Evolutionary conservation across 805 yeast species (phyloP).

Genomic region (Blastobotrys robertii): DNA sequence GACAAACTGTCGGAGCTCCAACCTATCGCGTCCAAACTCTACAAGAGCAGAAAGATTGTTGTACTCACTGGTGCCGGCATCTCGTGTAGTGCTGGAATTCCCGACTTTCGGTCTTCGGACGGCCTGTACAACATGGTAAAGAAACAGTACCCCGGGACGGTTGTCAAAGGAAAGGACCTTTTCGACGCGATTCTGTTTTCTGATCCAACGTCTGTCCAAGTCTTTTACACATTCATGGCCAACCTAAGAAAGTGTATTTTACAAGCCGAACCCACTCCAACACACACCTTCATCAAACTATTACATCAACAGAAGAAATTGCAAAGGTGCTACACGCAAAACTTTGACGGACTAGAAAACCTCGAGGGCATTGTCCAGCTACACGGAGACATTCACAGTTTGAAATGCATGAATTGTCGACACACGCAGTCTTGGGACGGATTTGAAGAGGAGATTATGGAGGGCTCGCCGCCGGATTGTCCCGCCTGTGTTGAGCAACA

Average conservation of each 20-base stretch:
- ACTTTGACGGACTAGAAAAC: constrained; percentile 81
- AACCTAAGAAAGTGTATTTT: constrained; percentile 54
- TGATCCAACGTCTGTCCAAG: constrained; percentile 49
- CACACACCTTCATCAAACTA: constrained; percentile 64
- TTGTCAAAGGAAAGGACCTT: constrained; percentile 79
- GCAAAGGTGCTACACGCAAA: constrained; percentile 85
- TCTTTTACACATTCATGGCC: constrained; percentile 89
- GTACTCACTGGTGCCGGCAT: constrained; percentile 93
- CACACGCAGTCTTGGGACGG: constrained; percentile 13
- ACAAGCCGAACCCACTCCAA: constrained; percentile 68
- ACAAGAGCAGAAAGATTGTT: constrained; percentile 45
- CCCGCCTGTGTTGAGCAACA: constrained; percentile 51
- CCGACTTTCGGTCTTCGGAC: constrained; percentile 79
- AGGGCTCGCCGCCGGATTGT: constrained; percentile 72
- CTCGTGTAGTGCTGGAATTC: constrained; percentile 94
- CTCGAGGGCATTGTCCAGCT: constrained; percentile 68
- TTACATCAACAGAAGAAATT: constrained; percentile 55
- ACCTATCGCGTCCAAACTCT: constrained; percentile 34
- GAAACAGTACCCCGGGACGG: constrained; percentile 44
- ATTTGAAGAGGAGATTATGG: constrained; percentile 34
- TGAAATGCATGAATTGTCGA: constrained; percentile 69
- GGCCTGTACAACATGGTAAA: constrained; percentile 77
- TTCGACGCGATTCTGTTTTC: constrained; percentile 81
- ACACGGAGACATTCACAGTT: constrained; percentile 76
- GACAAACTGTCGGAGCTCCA: constrained; percentile 11